Evolutionary conservation across 495 filamentous ascomycete species (phyloP).

Genomic region (Aspergillus bridgeri): DNA sequence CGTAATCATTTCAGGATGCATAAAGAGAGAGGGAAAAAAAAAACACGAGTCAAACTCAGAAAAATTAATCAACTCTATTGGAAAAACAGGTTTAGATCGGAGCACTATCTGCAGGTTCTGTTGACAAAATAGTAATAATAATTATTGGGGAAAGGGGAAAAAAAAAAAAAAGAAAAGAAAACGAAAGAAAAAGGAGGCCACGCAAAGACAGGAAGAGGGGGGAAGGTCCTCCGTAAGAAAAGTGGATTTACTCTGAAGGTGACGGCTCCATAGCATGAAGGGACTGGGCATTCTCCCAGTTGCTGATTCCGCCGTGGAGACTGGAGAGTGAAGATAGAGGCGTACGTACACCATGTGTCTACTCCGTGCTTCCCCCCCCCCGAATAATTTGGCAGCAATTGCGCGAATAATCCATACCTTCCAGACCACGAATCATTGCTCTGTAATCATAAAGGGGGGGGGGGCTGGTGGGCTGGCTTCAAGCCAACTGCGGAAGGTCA

Average conservation of each 20-base stretch:
- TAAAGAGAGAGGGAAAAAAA: not conserved
- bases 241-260: constrained; percentile 15
- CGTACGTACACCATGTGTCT: constrained; percentile 6
- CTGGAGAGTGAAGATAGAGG: not conserved
- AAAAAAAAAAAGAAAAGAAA: constrained; percentile 10
- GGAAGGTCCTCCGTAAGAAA: too few relatives aligned
- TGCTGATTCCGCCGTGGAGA: not conserved
- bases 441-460: too few relatives aligned
- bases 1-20: constrained; percentile 2
- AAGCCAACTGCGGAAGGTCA: not conserved
- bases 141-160: too few relatives aligned
- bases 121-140: too few relatives aligned
- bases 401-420: constrained; percentile 4
- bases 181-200: constrained; percentile 13
- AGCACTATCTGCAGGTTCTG: not conserved
- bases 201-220: constrained; percentile 1
- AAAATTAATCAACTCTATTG: constrained; percentile 6
- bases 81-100: not conserved
- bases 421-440: not conserved
- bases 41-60: not conserved
- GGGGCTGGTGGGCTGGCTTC: not conserved
- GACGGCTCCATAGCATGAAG: not conserved
- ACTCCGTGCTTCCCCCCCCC: not conserved
- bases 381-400: not conserved
- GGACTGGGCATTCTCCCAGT: not conserved